phyloP scores from a whole-genome alignment of 2,329 filamentous ascomycete genomes.

The Diplodia mutila region DNA sequence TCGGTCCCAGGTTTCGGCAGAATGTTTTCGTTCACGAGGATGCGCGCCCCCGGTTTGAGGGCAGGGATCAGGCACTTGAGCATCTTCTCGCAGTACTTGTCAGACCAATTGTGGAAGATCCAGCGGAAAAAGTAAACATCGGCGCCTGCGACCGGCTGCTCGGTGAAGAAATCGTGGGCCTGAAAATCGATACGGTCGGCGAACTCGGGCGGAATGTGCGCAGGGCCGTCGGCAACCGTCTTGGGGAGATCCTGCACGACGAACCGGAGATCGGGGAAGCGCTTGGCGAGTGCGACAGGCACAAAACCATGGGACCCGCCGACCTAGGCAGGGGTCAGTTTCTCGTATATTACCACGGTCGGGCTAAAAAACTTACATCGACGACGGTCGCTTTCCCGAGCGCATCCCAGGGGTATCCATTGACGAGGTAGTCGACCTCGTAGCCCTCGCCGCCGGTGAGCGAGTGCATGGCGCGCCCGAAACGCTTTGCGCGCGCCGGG shows the following conservation, averaged over 20 bases:
- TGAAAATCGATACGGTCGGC: slow-evolving; percentile 29
- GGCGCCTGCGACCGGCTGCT: slow-evolving; percentile 36
- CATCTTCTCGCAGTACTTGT: slow-evolving; percentile 43
- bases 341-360: background rate
- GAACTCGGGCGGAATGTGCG: slow-evolving; percentile 27
- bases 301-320: slow-evolving; percentile 30
- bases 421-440: slow-evolving; percentile 27
- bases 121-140: slow-evolving; percentile 44
- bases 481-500: slow-evolving; percentile 27
- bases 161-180: slow-evolving; percentile 37
- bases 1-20: slow-evolving; percentile 34
- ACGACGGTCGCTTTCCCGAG: slow-evolving; percentile 28
- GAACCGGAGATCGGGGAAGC: slow-evolving; percentile 27
- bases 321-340: slow-evolving; percentile 25
- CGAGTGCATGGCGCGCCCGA: slow-evolving; percentile 27
- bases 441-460: slow-evolving; percentile 28
- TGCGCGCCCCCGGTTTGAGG: slow-evolving; percentile 26
- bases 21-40: slow-evolving; percentile 32
- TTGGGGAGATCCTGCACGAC: slow-evolving; percentile 31
- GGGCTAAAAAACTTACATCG: slow-evolving; percentile 25
- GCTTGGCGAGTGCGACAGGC: slow-evolving; percentile 26
- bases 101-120: slow-evolving; percentile 48
- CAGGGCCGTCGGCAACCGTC: slow-evolving; percentile 27
- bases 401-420: slow-evolving; percentile 27
- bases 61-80: slow-evolving; percentile 26